phyloP scores from a whole-genome alignment of 2,329 filamentous ascomycete genomes.

The Ceratocystis huliohia region DNA sequence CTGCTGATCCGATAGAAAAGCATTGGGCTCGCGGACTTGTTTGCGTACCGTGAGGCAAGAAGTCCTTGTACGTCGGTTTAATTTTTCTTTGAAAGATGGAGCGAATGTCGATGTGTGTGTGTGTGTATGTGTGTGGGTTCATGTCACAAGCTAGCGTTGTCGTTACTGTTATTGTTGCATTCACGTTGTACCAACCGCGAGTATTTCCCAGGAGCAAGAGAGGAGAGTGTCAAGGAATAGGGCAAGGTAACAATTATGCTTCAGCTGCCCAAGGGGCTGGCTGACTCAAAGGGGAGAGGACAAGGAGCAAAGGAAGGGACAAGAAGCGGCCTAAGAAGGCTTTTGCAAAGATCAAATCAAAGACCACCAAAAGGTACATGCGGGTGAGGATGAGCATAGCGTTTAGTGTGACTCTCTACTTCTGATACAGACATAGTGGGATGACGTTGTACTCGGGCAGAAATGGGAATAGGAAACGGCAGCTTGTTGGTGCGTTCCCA shows the following conservation, averaged over 20 bases:
- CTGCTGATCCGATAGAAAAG: background rate
- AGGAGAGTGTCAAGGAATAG: background rate
- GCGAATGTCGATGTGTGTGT: background rate
- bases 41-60: background rate
- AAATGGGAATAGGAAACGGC: background rate
- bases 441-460: background rate
- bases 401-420: background rate
- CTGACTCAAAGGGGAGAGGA: background rate
- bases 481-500: background rate
- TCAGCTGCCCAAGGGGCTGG: conserved; percentile 1
- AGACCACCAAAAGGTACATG: background rate
- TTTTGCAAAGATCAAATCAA: background rate
- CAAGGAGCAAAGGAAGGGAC: background rate
- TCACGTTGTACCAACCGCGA: background rate
- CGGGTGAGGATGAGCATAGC: background rate
- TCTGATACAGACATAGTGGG: background rate
- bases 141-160: background rate
- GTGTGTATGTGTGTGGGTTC: background rate
- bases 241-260: background rate
- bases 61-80: background rate
- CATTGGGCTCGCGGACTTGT: background rate
- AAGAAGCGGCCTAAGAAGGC: background rate
- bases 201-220: background rate
- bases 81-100: background rate
- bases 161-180: background rate